Percentiles rank a stretch among this genome's conserved stretches.
Evolutionary conservation across 768 basidiomycete species (phyloP).

Genomic region (Rhizopogon vesiculosus): DNA sequence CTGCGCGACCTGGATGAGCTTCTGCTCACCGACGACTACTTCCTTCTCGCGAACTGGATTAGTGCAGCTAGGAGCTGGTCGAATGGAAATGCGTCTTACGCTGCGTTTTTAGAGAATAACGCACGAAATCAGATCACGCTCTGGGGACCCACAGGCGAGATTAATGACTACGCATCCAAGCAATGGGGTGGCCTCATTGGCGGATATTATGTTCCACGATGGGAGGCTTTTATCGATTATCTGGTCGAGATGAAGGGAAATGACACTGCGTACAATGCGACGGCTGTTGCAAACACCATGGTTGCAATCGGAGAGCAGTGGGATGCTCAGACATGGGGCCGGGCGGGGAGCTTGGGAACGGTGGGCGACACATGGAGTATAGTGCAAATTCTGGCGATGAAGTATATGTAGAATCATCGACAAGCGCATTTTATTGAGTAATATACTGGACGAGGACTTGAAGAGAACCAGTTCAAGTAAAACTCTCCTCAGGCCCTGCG

Average conservation of each 20-base stretch:
- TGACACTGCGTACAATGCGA: conserved; percentile 25
- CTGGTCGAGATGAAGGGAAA: conserved; percentile 25
- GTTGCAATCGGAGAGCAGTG: conserved; percentile 29
- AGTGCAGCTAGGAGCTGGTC: conserved; percentile 26
- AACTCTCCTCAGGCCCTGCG: too few relatives aligned
- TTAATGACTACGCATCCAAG: conserved; percentile 41
- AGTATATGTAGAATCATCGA: conserved; percentile 2
- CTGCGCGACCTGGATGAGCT: conserved; percentile 30
- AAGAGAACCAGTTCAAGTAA: too few relatives aligned
- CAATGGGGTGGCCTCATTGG: conserved; percentile 37
- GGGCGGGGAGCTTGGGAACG: conserved; percentile 7
- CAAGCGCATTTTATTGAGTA: too few relatives aligned
- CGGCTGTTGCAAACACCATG: conserved; percentile 17
- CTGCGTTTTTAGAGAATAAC: conserved; percentile 31
- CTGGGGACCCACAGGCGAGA: conserved; percentile 37
- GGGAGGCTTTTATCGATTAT: conserved; percentile 31
- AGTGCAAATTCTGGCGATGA: conserved; percentile 8
- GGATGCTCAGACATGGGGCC: conserved; percentile 19
- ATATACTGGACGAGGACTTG: too few relatives aligned
- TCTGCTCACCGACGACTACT: conserved; percentile 27
- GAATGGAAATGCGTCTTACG: conserved; percentile 25
- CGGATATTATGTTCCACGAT: conserved; percentile 31
- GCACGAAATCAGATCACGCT: conserved; percentile 40
- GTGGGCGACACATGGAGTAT: conserved; percentile 19
- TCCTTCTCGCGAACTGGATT: conserved; percentile 34